Evolutionary conservation across 306 rosid genomes (phyloP).

Genomic region (Senna tora): DNA sequence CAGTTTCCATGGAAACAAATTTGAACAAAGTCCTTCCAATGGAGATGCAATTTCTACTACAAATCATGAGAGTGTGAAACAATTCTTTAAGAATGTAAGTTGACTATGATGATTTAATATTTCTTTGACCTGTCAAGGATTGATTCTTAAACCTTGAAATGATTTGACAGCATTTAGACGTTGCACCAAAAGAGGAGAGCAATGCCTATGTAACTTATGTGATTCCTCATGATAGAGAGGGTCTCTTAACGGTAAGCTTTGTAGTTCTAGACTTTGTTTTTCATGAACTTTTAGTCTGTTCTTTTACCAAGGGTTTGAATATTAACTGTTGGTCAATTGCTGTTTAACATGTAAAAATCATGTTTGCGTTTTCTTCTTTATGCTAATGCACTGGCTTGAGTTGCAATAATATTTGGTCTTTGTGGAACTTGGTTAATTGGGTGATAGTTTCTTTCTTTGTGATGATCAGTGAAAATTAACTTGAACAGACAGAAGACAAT

Average conservation of each 20-base stretch:
- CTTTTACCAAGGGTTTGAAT: conserved; percentile 18
- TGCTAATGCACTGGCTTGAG: background rate
- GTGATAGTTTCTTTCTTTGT: background rate
- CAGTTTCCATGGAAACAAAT: conserved; percentile 53
- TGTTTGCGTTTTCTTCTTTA: conserved; percentile 7
- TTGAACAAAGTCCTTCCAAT: conserved; percentile 46
- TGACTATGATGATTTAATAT: conserved; percentile 30
- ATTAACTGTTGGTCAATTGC: conserved; percentile 6
- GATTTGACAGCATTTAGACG: conserved; percentile 67
- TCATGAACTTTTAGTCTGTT: conserved; percentile 19
- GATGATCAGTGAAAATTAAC: background rate
- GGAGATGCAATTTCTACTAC: conserved; percentile 43
- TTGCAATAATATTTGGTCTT: background rate
- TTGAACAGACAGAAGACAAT: background rate
- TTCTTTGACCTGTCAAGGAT: conserved; percentile 12
- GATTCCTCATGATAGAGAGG: conserved; percentile 82
- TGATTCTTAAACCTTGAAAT: conserved; percentile 41
- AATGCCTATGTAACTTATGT: conserved; percentile 63
- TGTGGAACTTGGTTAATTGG: background rate
- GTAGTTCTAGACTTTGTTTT: conserved; percentile 26
- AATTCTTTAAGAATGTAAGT: conserved; percentile 73
- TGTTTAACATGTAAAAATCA: conserved; percentile 16
- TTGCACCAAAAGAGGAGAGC: conserved; percentile 78
- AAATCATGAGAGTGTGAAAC: conserved; percentile 65
- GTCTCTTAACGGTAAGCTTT: conserved; percentile 53